Base-by-base conservation (phyloP, 768 basidiomycete species). In the Agaricus sinodeliciosus region DNA sequence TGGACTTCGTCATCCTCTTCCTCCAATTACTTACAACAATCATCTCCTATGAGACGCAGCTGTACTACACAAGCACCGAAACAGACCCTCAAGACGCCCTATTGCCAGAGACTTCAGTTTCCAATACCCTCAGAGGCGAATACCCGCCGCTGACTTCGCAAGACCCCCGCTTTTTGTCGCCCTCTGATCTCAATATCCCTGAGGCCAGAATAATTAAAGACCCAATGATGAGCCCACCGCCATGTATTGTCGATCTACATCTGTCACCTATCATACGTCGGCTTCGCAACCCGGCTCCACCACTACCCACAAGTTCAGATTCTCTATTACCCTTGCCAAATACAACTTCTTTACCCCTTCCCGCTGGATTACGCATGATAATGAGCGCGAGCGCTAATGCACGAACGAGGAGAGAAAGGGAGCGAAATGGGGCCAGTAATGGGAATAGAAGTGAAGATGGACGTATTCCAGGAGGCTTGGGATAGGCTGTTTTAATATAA, bases 21-120 rank as follows among this genome's bases (percentile, higher is more conserved):
- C 72, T 89, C n/a, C 84, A 88, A 61, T 63, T 82, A 54, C 58
- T 87, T 50, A 80, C 86, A 67, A 76, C 79, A 6, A 79, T 78
- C 42, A 80, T 90, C 55, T 76, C 85, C 27, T 88, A 84, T 67
- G 88, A 89, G 63, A 65, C 81, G 63, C 63, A 75, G 63, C 47
- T 75, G 60, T 63, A 72, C 60, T 60, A 76, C 59, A 57, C 63
- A 63, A 67, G 59, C 31, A 57, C 72, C 41, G 68, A 71, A 52
- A 62, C 70, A 43, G 59, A 73, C 64, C 60, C 63, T 58, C 65
- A 67, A 52, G 79, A 83, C 62, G 60, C 66, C 39, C 65, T 73
- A 43, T 58, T 63, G 56, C 51, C 67, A 39, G 55, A 60, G n/a
- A 45, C 54, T n/a, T 48, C 58, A 40, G 55, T 31, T 35, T 49